A percentile compares a stretch with the other conserved stretches of the same genome.
Conservation (phyloP, 2,329 filamentous ascomycete genomes). For the Phaeophleospora eucalypticola region DNA sequence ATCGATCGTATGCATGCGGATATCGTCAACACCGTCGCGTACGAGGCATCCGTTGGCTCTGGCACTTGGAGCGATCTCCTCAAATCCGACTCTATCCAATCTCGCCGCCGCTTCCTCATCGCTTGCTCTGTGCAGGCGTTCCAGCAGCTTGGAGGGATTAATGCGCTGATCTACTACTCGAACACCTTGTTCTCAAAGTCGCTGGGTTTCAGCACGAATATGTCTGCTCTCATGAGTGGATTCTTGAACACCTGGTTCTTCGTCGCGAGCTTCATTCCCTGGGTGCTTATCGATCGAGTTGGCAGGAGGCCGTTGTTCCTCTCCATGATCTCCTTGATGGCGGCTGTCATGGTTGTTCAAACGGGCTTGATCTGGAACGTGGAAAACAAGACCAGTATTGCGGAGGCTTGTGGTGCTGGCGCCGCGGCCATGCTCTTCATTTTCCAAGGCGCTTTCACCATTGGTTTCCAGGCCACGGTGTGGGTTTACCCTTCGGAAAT, state of each 20-base stretch:
- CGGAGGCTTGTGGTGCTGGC: slow-evolving; percentile 21
- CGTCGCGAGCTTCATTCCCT: slow-evolving; percentile 45
- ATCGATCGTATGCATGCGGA: slow-evolving; percentile 24
- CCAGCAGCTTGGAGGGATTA: slow-evolving; percentile 30
- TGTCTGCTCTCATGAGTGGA: slow-evolving; percentile 30
- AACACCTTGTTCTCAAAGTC: slow-evolving; percentile 29
- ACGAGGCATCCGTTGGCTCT: slow-evolving; percentile 34
- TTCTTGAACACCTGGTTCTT: slow-evolving; percentile 48
- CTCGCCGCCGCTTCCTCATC: slow-evolving; percentile 26
- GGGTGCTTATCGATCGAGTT: slow-evolving; percentile 39
- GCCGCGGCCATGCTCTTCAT: slow-evolving; percentile 57
- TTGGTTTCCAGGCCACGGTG: slow-evolving; percentile 56
- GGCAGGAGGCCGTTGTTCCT: slow-evolving; percentile 31
- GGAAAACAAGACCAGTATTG: slow-evolving; percentile 26
- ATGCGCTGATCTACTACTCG: slow-evolving; percentile 30
- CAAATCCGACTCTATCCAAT: slow-evolving; percentile 28
- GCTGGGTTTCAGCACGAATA: slow-evolving; percentile 23
- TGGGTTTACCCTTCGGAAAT: slow-evolving; percentile 62
- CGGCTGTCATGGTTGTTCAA: slow-evolving; percentile 62
- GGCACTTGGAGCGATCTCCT: slow-evolving; percentile 32
- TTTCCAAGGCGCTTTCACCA: slow-evolving; percentile 60
- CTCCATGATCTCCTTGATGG: slow-evolving; percentile 43
- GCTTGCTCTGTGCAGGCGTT: slow-evolving; percentile 28
- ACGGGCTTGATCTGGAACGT: slow-evolving; percentile 39
- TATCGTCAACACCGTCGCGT: slow-evolving; percentile 28